Evolutionary conservation across 257 asterid species (phyloP).

Genomic region (Solanum bulbocastanum): DNA sequence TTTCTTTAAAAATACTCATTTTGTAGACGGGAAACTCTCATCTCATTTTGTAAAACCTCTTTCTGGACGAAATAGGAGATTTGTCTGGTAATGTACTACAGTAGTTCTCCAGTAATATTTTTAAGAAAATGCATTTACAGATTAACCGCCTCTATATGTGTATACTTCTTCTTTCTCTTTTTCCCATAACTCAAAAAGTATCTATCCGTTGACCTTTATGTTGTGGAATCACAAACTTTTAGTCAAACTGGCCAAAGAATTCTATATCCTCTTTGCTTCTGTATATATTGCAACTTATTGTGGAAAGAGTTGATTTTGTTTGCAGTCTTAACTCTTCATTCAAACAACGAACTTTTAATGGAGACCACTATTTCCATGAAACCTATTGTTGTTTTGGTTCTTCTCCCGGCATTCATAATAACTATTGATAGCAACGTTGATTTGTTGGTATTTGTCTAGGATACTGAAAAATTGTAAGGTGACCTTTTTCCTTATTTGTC

Average conservation of each 20-base stretch:
- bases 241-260: not conserved
- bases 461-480: not conserved
- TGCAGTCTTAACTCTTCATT: not conserved
- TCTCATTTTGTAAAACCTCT: not conserved
- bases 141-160: not conserved
- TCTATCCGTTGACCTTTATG: not conserved
- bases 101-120: not conserved
- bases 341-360: not conserved
- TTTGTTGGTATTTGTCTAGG: not conserved
- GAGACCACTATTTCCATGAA: not conserved
- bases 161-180: not conserved
- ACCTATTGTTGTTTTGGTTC: not conserved
- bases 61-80: not conserved
- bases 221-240: not conserved
- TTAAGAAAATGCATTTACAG: not conserved
- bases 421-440: not conserved
- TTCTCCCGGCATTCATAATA: not conserved
- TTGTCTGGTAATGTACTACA: not conserved
- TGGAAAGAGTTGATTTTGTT: not conserved
- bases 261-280: not conserved
- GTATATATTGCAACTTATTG: not conserved
- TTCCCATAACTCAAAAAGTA: not conserved
- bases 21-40: not conserved
- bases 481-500: not conserved
- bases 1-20: not conserved